phyloP scores from a whole-genome alignment of 1,284 basidiomycete genomes.

The Mrakiaceae sp. region DNA sequence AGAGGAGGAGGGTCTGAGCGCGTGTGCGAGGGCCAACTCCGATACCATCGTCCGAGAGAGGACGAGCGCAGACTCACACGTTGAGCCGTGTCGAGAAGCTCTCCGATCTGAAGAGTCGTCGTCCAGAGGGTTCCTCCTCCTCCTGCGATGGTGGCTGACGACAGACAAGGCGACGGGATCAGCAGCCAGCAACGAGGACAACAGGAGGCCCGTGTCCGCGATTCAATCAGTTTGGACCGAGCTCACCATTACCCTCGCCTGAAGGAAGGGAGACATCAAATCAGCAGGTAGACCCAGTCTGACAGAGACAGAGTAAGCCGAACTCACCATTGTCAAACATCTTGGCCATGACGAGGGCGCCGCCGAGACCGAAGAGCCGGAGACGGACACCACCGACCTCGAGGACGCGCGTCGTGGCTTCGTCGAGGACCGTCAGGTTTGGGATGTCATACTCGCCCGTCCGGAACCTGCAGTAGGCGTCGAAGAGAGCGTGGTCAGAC shows the following conservation, averaged over 20 bases:
- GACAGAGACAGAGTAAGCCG: constrained; percentile 16
- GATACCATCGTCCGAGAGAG: background rate
- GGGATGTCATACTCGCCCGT: constrained; percentile 66
- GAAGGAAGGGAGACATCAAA: background rate
- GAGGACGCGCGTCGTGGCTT: constrained; percentile 79
- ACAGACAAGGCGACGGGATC: too few relatives aligned
- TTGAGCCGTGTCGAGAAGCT: constrained; percentile 93
- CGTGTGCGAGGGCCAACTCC: background rate
- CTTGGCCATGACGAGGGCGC: constrained; percentile 91
- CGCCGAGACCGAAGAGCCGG: constrained; percentile 85
- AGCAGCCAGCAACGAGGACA: too few relatives aligned
- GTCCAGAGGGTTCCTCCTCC: constrained; percentile 99
- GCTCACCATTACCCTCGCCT: constrained; percentile 58
- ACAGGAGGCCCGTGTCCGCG: too few relatives aligned
- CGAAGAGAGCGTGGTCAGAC: too few relatives aligned
- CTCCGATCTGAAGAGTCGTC: constrained; percentile 91
- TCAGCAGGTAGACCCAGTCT: constrained; percentile 9
- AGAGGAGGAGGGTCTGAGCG: too few relatives aligned
- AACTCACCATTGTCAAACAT: constrained; percentile 72
- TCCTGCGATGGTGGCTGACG: constrained; percentile 72
- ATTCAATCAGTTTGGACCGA: too few relatives aligned
- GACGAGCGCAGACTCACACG: constrained; percentile 43
- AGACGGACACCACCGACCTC: constrained; percentile 90
- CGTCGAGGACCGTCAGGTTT: constrained; percentile 84
- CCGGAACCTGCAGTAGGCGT: constrained; percentile 43